Base-by-base conservation (phyloP, 805 yeast genomes). In the Saturnispora sanitii region DNA sequence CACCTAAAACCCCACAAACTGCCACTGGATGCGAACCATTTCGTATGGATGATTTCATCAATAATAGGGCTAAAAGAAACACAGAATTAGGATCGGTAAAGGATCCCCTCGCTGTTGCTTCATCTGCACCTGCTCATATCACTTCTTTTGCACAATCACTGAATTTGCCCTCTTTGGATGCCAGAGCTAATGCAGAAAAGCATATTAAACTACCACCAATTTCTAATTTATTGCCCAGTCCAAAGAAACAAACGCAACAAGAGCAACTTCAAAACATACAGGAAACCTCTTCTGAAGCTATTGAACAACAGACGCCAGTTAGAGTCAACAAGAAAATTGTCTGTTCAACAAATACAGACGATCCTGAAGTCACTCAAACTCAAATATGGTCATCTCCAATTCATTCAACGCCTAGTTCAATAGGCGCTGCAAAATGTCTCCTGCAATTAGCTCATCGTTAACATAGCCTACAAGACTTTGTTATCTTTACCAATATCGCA, bases 381-480 rank as follows among this genome's bases (percentile, higher is more conserved):
- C 56, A 52, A 33, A 30, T 60, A 6, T 40, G 61, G 51, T 57
- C 64, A 5, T 59, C 67, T 22, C 70, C 71, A 35, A 45, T 60
- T 22, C 49, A 64, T 45, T 58, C 69, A 4, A 68, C 73, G 3
- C 73, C 73, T 6, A 66, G 70, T 4, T 65, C 71, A 1, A 67
- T 66, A 41, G 72, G 71, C 28, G 73, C 73, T 22, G 73, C 73
- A 9, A 59, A 63, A 40, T 67, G 70, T 19, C 48, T 68, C 40
- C 43, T 68, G 22, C 71, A 67, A 44, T 42, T 68, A 44, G 67
- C 71, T 4, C 57, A 64, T n/a, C n/a, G n/a, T n/a, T n/a, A n/a
- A n/a, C n/a, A n/a, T n/a, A n/a, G n/a, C 43, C 1, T n/a, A n/a
- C n/a, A n/a, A n/a, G n/a, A n/a, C n/a, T n/a, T n/a, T n/a, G n/a